Conservation (phyloP, 179 eudicot species). For the Spergularia azorica region DNA sequence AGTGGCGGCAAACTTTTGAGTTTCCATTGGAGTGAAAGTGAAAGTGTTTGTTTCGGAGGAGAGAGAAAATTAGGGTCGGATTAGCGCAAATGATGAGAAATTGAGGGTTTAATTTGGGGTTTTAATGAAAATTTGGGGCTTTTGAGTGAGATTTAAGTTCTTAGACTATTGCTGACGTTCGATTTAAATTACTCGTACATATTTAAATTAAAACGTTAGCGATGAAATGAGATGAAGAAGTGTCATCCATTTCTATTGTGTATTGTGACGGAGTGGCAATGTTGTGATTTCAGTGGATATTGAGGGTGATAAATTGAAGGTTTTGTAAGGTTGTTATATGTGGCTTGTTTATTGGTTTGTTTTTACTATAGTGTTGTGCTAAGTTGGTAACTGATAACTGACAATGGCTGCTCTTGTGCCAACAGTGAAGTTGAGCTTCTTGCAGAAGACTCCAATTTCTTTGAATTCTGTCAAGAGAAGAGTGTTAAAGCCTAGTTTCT, state of each 20-base stretch:
- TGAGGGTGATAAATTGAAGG: slow-evolving; percentile 24
- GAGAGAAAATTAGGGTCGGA: neutral
- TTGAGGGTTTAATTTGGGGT: too few species aligned
- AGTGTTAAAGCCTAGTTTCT: slow-evolving; percentile 35
- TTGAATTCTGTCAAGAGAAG: slow-evolving; percentile 28
- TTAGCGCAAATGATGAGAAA: neutral
- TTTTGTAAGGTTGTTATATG: slow-evolving; percentile 14
- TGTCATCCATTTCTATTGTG: neutral
- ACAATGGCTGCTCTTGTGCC: slow-evolving; percentile 41
- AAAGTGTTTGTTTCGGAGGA: neutral
- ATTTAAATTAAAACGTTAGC: too few species aligned
- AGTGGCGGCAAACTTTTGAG: neutral
- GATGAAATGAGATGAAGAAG: too few species aligned
- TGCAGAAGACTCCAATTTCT: slow-evolving; percentile 25
- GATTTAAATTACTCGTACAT: too few species aligned
- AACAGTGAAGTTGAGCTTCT: slow-evolving; percentile 30
- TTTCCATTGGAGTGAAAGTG: neutral
- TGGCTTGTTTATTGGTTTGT: slow-evolving; percentile 8
- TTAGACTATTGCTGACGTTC: too few species aligned
- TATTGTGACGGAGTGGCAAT: slow-evolving; percentile 30
- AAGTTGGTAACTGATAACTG: neutral
- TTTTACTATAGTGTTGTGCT: neutral
- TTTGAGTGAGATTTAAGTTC: too few species aligned
- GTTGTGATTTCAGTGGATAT: slow-evolving; percentile 24
- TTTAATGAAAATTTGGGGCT: neutral